Evolutionary conservation across 2,329 filamentous ascomycete species (phyloP), one percentile per base, ranked within the genome.

Genomic region (Aspergillus udagawae): DNA sequence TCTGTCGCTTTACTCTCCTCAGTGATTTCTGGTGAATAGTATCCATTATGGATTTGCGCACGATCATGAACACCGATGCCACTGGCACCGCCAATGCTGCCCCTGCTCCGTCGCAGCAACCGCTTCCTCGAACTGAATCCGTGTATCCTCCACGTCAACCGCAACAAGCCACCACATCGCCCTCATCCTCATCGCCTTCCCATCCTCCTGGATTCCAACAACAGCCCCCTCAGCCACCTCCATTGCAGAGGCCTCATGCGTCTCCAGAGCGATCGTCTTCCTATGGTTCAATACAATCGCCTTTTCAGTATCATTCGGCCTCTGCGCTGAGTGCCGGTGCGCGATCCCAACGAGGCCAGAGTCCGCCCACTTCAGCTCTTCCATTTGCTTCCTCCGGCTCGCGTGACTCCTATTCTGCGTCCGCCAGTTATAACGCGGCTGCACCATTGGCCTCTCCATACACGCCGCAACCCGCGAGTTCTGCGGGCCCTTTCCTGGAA

Each of bases 41-140:
- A 21, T 27, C 52, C 70, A 61, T 68, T 67, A 82, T 82, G 80
- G 80, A 82, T 71, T 75, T 82, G 68, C 76, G 78, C 69, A 79
- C 77, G 55, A 81, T 82, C 65, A 79, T 82, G 74, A 81, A 81
- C 67, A 76, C 54, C 62, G 75, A 78, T 65, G 69, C 67, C 59
- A 69, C 67, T 51, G 68, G 66, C 60, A 67, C 67, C 54, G 63
- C 72, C 55, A 70, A 67, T 56, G 61, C 64, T 56, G 64, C 63
- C 56, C 63, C 70, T 45, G 62, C 70, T 14, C 60, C 59, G 49
- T 53, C 63, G 49, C 66, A 57, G 29, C 64, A 62, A 41, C 65
- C 66, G 38, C 63, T 66, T 49, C 67, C 63, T 58, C 69, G 67
- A 65, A 62, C 63, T 38, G 71, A 73, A 56, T 57, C 63, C n/a